Percentiles rank a stretch among this genome's conserved stretches.
Evolutionary conservation across 345 rosid species (phyloP).

Genomic region (Rhodamnia rubescens): DNA sequence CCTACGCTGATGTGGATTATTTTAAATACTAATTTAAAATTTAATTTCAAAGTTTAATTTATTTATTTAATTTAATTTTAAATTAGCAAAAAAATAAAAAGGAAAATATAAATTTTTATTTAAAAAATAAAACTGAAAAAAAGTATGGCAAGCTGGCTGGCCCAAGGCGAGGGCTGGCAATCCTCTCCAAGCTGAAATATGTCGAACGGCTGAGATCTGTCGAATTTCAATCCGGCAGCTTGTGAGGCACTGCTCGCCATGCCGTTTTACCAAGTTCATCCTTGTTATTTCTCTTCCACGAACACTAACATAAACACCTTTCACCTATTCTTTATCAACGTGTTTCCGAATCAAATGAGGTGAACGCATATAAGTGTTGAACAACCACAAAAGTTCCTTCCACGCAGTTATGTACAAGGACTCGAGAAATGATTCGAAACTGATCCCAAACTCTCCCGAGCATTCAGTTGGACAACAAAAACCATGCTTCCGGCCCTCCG

Average conservation of each 20-base stretch:
- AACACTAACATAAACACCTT: neutral
- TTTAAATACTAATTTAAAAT: too few relatives aligned
- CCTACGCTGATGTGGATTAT: too few relatives aligned
- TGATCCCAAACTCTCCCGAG: neutral
- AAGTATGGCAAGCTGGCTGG: too few relatives aligned
- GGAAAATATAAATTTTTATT: too few relatives aligned
- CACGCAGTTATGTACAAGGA: neutral
- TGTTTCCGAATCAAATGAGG: neutral
- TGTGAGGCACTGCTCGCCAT: neutral
- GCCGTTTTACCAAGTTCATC: neutral
- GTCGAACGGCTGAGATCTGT: neutral
- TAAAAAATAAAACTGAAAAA: too few relatives aligned
- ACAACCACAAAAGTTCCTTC: neutral
- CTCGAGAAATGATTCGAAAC: neutral
- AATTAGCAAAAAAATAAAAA: too few relatives aligned
- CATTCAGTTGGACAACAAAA: neutral
- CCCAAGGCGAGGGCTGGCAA: too few relatives aligned
- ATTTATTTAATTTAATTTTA: too few relatives aligned
- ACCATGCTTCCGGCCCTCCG: neutral
- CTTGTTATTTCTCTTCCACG: neutral
- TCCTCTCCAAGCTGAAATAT: neutral
- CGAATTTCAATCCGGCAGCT: neutral
- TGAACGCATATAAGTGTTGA: neutral
- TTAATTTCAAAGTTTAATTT: too few relatives aligned
- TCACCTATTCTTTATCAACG: neutral